A percentile compares a stretch with the other conserved stretches of the same genome.
phyloP scores from a whole-genome alignment of 1,284 basidiomycete genomes.

The Austropuccinia psidii region DNA sequence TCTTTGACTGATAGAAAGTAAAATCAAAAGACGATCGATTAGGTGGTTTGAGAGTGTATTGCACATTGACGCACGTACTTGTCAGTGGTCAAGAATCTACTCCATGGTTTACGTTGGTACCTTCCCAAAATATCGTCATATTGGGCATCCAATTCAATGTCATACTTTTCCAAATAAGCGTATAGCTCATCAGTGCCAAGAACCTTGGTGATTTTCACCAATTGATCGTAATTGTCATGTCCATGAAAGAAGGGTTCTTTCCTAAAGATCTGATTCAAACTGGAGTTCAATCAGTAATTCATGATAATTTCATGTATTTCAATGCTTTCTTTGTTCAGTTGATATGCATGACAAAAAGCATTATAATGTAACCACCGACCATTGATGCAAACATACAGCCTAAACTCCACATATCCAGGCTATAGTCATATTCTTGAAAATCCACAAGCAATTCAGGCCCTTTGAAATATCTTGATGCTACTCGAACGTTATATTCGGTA shows the following conservation, averaged over 20 bases:
- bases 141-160: conserved; percentile 58
- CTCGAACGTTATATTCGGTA: conserved; percentile 96
- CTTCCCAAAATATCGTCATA: conserved; percentile 46
- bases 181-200: conserved; percentile 93
- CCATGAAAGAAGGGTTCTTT: conserved; percentile 99
- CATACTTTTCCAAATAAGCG: conserved; percentile 82
- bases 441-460: conserved; percentile 95
- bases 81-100: conserved; percentile 45
- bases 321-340: not conserved
- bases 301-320: not conserved
- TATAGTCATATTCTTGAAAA: conserved; percentile 76
- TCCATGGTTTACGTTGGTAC: conserved; percentile 47
- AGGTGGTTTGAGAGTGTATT: not conserved
- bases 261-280: conserved; percentile 71
- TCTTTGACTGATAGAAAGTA: conserved; percentile 43
- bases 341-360: not conserved
- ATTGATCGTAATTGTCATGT: conserved; percentile 96
- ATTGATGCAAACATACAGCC: conserved; percentile 99
- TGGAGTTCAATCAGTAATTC: conserved; percentile 1
- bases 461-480: conserved; percentile 96
- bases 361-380: conserved; percentile 53
- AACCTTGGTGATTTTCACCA: conserved; percentile 97
- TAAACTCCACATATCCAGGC: conserved; percentile 88
- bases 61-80: conserved; percentile 1
- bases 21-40: not conserved